These are phyloP conservation scores for Chlorella sorokiniana DNA, from an alignment of 139 green algal species.

Conservation along the genomic window DNA sequence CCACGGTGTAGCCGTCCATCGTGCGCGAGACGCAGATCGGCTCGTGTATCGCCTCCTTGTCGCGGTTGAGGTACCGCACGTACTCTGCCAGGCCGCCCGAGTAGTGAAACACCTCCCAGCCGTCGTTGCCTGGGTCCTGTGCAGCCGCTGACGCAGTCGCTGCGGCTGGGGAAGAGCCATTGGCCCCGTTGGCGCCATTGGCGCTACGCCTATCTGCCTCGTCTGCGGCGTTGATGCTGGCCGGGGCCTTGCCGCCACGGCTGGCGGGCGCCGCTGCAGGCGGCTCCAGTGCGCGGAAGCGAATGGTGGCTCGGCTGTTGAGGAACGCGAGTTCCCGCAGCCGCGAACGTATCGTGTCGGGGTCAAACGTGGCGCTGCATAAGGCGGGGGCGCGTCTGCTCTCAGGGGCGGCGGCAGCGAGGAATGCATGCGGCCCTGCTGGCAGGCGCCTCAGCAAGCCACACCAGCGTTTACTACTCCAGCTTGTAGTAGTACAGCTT, in stretches of 20 bases:
- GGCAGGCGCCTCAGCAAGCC: neutral
- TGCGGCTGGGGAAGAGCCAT: neutral
- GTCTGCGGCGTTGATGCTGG: too few species aligned
- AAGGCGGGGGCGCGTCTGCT: neutral
- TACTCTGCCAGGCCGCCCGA: conserved; percentile 85
- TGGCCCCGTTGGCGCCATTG: conserved; percentile 4
- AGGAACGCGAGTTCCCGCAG: conserved; percentile 97
- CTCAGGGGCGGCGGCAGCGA: neutral
- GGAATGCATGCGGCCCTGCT: neutral
- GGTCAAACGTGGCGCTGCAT: conserved; percentile 71
- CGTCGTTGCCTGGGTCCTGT: neutral
- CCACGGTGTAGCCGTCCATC: conserved; percentile 72
- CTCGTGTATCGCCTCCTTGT: conserved; percentile 73
- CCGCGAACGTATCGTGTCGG: conserved; percentile 77
- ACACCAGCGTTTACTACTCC: neutral
- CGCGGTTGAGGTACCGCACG: conserved; percentile 77
- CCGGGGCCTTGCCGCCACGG: neutral
- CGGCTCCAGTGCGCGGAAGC: conserved; percentile 35
- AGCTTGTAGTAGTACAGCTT: neutral
- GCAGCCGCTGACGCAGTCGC: neutral
- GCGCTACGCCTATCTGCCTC: conserved; percentile 29
- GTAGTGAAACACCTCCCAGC: conserved; percentile 75
- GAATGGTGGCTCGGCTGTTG: conserved; percentile 79
- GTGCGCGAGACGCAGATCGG: conserved; percentile 62
- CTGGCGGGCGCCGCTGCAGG: neutral